Evolutionary conservation across 73 alveolate species (phyloP).

Genomic region (Uronychia setigera): DNA sequence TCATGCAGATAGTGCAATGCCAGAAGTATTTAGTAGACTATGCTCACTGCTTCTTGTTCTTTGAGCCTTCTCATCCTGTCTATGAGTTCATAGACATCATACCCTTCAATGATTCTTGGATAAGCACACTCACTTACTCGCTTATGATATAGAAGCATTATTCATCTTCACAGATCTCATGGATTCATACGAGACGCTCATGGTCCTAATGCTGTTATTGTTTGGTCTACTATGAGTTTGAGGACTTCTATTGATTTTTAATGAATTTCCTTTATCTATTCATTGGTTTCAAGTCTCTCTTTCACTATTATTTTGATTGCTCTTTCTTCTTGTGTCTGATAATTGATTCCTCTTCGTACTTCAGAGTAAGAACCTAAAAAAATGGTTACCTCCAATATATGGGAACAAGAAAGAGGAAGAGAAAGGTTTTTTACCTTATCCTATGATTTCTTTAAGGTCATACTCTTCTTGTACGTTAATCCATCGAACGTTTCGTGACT

Average conservation of each 20-base stretch:
- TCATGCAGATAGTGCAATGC: slow-evolving; percentile 44
- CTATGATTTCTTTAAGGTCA: neutral
- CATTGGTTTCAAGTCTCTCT: neutral
- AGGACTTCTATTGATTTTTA: neutral
- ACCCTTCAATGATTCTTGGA: slow-evolving; percentile 2
- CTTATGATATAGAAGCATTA: neutral
- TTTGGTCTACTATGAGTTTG: neutral
- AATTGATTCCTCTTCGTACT: neutral
- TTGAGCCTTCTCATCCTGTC: slow-evolving; percentile 7
- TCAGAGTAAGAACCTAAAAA: neutral
- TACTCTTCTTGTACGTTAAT: neutral
- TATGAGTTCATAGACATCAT: slow-evolving; percentile 9
- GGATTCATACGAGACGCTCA: neutral
- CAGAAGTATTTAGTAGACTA: slow-evolving; percentile 8
- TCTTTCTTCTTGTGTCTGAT: neutral
- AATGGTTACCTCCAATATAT: too few species aligned
- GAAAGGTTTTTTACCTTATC: neutral
- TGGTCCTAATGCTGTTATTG: neutral
- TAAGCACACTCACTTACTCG: neutral
- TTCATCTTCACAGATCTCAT: neutral
- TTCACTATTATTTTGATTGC: neutral
- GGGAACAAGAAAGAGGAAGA: too few species aligned
- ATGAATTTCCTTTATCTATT: too few species aligned
- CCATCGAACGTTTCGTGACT: neutral
- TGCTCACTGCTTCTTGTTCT: slow-evolving; percentile 1